A percentile compares a stretch with the other conserved stretches of the same genome.
Evolutionary conservation across 1,284 basidiomycete genomes (phyloP).

Genomic region (Ceratobasidium sp.): DNA sequence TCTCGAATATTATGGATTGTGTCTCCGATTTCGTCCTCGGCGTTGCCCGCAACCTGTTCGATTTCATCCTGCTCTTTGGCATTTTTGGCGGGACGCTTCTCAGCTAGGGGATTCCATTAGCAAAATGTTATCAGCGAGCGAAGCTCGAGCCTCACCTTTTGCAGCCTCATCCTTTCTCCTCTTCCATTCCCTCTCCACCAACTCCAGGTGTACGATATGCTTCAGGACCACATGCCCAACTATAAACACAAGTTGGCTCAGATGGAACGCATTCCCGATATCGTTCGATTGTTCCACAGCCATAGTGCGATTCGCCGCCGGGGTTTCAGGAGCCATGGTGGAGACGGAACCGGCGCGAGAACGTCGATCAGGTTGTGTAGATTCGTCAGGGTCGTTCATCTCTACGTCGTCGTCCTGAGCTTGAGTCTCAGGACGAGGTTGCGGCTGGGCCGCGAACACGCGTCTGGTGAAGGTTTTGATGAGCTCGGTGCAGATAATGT

Average conservation of each 20-base stretch:
- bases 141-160: conserved; percentile 61
- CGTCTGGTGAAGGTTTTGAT: conserved; percentile 80
- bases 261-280: conserved; percentile 78
- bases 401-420: conserved; percentile 36
- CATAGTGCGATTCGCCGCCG: conserved; percentile 19
- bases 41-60: conserved; percentile 96
- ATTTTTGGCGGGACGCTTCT: conserved; percentile 35
- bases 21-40: conserved; percentile 98
- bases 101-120: conserved; percentile 5
- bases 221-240: conserved; percentile 98
- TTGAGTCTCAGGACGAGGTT: conserved; percentile 30
- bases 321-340: conserved; percentile 1
- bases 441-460: conserved; percentile 63
- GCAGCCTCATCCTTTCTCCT: conserved; percentile 89
- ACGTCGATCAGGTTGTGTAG: background rate
- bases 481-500: conserved; percentile 79
- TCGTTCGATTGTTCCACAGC: conserved; percentile 55
- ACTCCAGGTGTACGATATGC: conserved; percentile 94
- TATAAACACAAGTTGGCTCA: conserved; percentile 91
- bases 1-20: conserved; percentile 84
- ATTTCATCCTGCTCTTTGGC: conserved; percentile 84
- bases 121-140: background rate
- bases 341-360: conserved; percentile 17
- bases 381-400: conserved; percentile 43
- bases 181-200: conserved; percentile 98